Percentiles rank a stretch among this genome's conserved stretches.
phyloP scores from a whole-genome alignment of 2,329 filamentous ascomycete genomes.

The Nemania abortiva region DNA sequence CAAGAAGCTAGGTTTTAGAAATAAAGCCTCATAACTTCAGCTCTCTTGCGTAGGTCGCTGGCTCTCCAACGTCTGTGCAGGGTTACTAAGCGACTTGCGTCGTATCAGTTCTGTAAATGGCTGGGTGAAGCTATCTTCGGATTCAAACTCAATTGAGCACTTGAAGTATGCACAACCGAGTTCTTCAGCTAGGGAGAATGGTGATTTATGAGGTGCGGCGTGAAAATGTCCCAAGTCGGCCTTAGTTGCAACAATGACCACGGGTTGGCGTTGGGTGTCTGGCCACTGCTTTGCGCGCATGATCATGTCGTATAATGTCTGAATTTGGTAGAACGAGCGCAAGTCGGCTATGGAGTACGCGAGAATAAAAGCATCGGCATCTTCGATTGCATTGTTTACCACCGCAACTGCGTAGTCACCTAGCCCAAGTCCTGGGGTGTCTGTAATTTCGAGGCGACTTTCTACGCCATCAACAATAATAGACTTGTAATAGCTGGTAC shows the following conservation, averaged over 20 bases:
- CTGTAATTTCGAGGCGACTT: constrained; percentile 1
- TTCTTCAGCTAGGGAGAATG: not conserved
- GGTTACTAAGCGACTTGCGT: not conserved
- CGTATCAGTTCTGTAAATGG: constrained; percentile 11
- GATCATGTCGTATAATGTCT: not conserved
- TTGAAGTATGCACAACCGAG: not conserved
- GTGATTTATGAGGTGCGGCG: not conserved
- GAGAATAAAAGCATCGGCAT: constrained; percentile 12
- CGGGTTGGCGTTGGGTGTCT: not conserved
- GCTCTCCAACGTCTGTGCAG: not conserved
- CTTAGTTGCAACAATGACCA: constrained; percentile 15
- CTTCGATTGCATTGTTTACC: not conserved
- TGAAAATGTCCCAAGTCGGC: not conserved
- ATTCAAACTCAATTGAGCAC: not conserved
- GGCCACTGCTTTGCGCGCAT: constrained; percentile 2
- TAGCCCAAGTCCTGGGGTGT: not conserved
- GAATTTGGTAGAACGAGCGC: constrained; percentile 1
- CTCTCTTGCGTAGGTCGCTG: not conserved
- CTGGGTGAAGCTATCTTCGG: not conserved
- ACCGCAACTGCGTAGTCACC: not conserved
- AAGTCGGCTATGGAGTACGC: constrained; percentile 13
- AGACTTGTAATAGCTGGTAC: not conserved
- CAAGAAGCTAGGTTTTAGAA: too few relatives aligned
- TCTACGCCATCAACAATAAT: not conserved
- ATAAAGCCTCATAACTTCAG: constrained; percentile 52